Percentiles rank a stretch among this genome's conserved stretches.
phyloP scores from a whole-genome alignment of 2,329 filamentous ascomycete species.

The Penicillium hesseltinei region DNA sequence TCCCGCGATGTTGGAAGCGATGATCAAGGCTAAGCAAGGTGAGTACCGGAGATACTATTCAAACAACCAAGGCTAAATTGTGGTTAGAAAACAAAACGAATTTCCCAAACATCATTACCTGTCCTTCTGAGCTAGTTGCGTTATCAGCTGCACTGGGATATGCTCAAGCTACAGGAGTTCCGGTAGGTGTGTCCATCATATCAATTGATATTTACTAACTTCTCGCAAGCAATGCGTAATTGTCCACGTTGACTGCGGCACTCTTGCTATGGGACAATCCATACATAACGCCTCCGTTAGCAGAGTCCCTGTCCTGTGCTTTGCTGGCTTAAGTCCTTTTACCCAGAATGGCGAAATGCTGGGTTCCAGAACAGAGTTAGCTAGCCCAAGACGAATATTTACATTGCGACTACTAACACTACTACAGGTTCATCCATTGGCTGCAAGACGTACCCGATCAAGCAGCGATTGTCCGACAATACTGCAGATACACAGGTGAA shows the following conservation, averaged over 20 bases:
- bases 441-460: conserved; percentile 78
- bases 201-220: neutral
- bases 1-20: conserved; percentile 72
- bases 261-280: conserved; percentile 71
- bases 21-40: conserved; percentile 69
- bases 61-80: neutral
- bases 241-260: conserved; percentile 76
- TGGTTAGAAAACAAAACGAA: conserved; percentile 35
- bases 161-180: conserved; percentile 65
- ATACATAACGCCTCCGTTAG: conserved; percentile 74
- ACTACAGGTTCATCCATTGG: conserved; percentile 62
- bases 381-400: conserved; percentile 27
- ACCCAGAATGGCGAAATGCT: conserved; percentile 71
- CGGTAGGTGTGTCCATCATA: conserved; percentile 40
- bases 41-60: conserved; percentile 34
- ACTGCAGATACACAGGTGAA: conserved; percentile 77
- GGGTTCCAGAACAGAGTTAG: conserved; percentile 67
- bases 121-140: conserved; percentile 78
- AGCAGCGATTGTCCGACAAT: conserved; percentile 73
- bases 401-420: neutral
- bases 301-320: conserved; percentile 69
- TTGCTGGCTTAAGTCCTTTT: conserved; percentile 71
- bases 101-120: conserved; percentile 71
- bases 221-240: conserved; percentile 57
- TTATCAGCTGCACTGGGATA: conserved; percentile 79